Evolutionary conservation across 352 stramenopile species (phyloP).

Genomic region (Globisporangium emineosum): DNA sequence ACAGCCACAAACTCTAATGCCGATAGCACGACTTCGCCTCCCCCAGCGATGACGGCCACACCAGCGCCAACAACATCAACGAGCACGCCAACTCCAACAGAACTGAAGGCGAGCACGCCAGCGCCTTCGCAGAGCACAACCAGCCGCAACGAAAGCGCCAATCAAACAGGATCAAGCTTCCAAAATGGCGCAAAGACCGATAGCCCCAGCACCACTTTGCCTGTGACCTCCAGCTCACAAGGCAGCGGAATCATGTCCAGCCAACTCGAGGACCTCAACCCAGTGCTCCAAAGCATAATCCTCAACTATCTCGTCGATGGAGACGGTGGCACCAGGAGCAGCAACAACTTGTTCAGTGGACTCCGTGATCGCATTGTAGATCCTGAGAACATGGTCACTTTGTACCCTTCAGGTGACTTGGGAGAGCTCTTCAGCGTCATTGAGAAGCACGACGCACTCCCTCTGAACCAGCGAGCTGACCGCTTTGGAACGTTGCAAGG

Average conservation of each 20-base stretch:
- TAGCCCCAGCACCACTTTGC: not conserved
- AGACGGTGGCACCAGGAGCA: not conserved
- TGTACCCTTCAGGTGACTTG: not conserved
- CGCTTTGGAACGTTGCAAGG: not conserved
- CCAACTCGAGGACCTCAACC: not conserved
- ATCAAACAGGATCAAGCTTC: not conserved
- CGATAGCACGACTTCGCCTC: not conserved
- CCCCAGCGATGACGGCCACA: too few species aligned
- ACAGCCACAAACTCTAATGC: not conserved
- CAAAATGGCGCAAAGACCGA: not conserved
- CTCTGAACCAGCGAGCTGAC: slow-evolving; percentile 1
- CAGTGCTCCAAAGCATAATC: not conserved
- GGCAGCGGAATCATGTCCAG: not conserved
- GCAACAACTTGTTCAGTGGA: not conserved
- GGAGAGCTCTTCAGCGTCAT: not conserved
- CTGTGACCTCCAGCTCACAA: not conserved
- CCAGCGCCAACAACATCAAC: not conserved
- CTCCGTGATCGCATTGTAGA: not conserved
- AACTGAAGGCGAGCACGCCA: not conserved
- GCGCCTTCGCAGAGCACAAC: not conserved
- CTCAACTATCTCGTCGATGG: not conserved
- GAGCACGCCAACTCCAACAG: not conserved
- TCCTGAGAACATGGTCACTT: not conserved
- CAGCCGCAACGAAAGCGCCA: not conserved
- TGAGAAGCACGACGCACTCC: not conserved